Conservation (phyloP, 371 early-diverging fungal genomes). For the Catenaria anguillulae region DNA sequence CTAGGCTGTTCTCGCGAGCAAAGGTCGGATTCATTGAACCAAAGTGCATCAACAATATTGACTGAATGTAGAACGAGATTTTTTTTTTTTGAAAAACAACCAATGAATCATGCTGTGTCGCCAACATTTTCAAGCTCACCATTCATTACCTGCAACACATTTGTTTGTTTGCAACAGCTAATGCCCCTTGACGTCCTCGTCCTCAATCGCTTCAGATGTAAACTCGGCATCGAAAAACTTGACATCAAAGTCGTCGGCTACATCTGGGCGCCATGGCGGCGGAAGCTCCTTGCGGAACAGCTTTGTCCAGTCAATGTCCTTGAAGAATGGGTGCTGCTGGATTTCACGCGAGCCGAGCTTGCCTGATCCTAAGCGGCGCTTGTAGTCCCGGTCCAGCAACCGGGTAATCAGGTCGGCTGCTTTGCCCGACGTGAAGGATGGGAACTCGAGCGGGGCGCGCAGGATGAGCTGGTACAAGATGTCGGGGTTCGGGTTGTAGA, state of each 20-base stretch:
- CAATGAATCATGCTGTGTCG: too few species aligned
- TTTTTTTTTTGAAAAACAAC: too few species aligned
- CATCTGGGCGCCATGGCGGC: conserved; percentile 28
- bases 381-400: conserved; percentile 18
- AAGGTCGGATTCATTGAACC: too few species aligned
- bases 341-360: conserved; percentile 13
- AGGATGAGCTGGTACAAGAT: conserved; percentile 21
- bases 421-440: conserved; percentile 11
- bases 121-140: too few species aligned
- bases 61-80: too few species aligned
- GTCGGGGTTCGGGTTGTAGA: conserved; percentile 21
- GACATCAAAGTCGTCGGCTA: conserved; percentile 25
- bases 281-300: conserved; percentile 20
- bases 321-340: conserved; percentile 7
- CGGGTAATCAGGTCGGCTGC: conserved; percentile 15
- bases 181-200: conserved; percentile 5
- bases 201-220: conserved; percentile 13
- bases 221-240: conserved; percentile 23
- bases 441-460: conserved; percentile 17
- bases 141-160: too few species aligned
- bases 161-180: too few species aligned
- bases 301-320: conserved; percentile 8
- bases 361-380: conserved; percentile 16
- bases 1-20: too few species aligned
- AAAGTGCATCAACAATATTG: too few species aligned